phyloP scores from a whole-genome alignment of 106 monocot species.

The Agapanthus africanus region DNA sequence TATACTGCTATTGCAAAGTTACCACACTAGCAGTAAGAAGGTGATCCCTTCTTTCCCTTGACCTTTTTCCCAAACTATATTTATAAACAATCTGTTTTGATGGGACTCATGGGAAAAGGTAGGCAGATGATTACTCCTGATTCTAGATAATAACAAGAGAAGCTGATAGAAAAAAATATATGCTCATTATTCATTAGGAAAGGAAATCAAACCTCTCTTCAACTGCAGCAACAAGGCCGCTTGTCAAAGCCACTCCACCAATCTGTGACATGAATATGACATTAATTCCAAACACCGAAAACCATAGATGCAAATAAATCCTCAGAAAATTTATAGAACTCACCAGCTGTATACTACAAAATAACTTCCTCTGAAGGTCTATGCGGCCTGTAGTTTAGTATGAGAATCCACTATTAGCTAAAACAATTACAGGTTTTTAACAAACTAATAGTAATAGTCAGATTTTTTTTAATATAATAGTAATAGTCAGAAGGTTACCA shows the following conservation, averaged over 20 bases:
- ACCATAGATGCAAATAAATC: not conserved
- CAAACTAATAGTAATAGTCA: not conserved
- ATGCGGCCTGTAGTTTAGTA: slow-evolving; percentile 58
- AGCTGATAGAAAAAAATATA: not conserved
- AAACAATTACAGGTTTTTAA: not conserved
- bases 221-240: slow-evolving; percentile 63
- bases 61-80: not conserved
- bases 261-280: slow-evolving; percentile 34
- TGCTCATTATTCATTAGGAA: not conserved
- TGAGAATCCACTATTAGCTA: slow-evolving; percentile 1
- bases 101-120: not conserved
- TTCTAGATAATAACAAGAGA: not conserved
- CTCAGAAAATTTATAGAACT: slow-evolving; percentile 14
- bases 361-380: slow-evolving; percentile 93
- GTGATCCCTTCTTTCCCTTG: not conserved
- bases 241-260: slow-evolving; percentile 81
- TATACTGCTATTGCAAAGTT: not conserved
- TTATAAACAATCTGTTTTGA: not conserved
- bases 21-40: not conserved
- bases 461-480: not conserved
- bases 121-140: not conserved
- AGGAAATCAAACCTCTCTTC: slow-evolving; percentile 77
- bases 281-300: not conserved
- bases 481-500: slow-evolving; percentile 33
- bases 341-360: slow-evolving; percentile 95